Conservation (phyloP, 2,329 filamentous ascomycete genomes). For the Penicillium sp. region DNA sequence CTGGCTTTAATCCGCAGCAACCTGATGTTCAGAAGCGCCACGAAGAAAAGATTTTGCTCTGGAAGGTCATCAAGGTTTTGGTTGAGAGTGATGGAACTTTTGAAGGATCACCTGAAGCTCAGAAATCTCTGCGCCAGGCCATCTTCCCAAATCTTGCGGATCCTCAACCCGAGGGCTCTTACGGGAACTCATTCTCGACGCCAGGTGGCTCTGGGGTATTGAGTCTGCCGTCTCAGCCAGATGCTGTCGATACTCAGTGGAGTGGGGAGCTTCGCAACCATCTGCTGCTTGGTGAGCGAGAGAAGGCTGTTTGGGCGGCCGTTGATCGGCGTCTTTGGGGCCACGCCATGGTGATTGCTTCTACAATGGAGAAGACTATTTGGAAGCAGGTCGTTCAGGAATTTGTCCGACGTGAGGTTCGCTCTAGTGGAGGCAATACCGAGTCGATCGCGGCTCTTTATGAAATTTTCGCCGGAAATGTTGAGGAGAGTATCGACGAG, state of each 20-base stretch:
- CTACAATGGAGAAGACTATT: slow-evolving; percentile 67
- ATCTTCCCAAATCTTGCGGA: slow-evolving; percentile 62
- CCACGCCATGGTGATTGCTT: slow-evolving; percentile 91
- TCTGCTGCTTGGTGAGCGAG: slow-evolving; percentile 77
- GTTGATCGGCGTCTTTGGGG: slow-evolving; percentile 95
- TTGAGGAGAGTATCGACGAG: slow-evolving; percentile 92
- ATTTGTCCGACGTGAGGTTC: slow-evolving; percentile 93
- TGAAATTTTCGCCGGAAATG: slow-evolving; percentile 89
- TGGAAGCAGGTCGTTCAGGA: slow-evolving; percentile 95
- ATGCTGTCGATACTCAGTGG: slow-evolving; percentile 68
- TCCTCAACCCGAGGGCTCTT: slow-evolving; percentile 27
- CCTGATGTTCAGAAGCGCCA: slow-evolving; percentile 62
- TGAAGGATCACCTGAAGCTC: slow-evolving; percentile 69
- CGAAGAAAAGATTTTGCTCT: slow-evolving; percentile 78
- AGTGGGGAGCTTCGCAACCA: slow-evolving; percentile 71
- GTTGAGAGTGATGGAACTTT: slow-evolving; percentile 83
- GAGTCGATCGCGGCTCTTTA: slow-evolving; percentile 90
- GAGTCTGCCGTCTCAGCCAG: slow-evolving; percentile 51
- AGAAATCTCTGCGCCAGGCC: slow-evolving; percentile 72
- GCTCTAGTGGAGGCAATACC: slow-evolving; percentile 73
- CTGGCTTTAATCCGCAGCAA: slow-evolving; percentile 51
- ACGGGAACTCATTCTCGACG: slow-evolving; percentile 21
- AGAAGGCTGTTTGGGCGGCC: slow-evolving; percentile 89
- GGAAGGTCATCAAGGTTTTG: slow-evolving; percentile 79
- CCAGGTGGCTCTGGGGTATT: slow-evolving; percentile 41